These are phyloP conservation scores for Thamnidium elegans DNA, from an alignment of 192 early-diverging fungal genomes.

Conservation along the genomic window DNA sequence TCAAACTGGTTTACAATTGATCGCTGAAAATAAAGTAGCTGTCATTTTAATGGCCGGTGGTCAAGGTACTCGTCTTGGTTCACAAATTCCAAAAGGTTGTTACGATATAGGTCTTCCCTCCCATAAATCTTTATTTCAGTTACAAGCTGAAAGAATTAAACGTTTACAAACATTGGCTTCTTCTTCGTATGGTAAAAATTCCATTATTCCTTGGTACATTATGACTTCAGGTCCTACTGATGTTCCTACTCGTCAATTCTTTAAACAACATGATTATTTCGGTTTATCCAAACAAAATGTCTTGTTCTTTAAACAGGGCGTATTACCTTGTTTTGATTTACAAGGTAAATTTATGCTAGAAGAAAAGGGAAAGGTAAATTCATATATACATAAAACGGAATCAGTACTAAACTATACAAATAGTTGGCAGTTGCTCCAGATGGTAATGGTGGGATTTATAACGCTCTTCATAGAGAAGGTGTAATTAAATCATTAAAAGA, in stretches of 20 bases:
- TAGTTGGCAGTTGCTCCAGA: constrained; percentile 64
- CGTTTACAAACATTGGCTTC: constrained; percentile 66
- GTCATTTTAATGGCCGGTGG: constrained; percentile 93
- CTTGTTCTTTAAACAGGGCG: constrained; percentile 85
- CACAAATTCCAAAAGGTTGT: constrained; percentile 81
- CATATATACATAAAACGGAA: neutral
- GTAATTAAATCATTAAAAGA: constrained; percentile 67
- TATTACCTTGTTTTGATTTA: constrained; percentile 80
- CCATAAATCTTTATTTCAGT: constrained; percentile 81
- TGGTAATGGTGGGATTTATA: constrained; percentile 88
- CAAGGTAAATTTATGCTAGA: constrained; percentile 86
- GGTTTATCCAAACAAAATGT: constrained; percentile 74
- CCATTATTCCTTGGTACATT: constrained; percentile 88
- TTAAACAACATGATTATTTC: constrained; percentile 74
- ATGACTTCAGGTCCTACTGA: constrained; percentile 92
- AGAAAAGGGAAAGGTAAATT: constrained; percentile 51
- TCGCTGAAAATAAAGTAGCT: constrained; percentile 77
- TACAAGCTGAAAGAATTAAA: constrained; percentile 89
- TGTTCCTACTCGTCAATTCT: constrained; percentile 62
- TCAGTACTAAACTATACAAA: neutral
- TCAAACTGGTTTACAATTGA: constrained; percentile 63
- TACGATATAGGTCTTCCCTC: constrained; percentile 90
- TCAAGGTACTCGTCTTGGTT: constrained; percentile 77
- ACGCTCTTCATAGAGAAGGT: constrained; percentile 74
- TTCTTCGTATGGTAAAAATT: neutral